These are phyloP conservation scores for Cercospora canescens DNA, from an alignment of 2,329 filamentous ascomycete genomes.

Conservation along the genomic window DNA sequence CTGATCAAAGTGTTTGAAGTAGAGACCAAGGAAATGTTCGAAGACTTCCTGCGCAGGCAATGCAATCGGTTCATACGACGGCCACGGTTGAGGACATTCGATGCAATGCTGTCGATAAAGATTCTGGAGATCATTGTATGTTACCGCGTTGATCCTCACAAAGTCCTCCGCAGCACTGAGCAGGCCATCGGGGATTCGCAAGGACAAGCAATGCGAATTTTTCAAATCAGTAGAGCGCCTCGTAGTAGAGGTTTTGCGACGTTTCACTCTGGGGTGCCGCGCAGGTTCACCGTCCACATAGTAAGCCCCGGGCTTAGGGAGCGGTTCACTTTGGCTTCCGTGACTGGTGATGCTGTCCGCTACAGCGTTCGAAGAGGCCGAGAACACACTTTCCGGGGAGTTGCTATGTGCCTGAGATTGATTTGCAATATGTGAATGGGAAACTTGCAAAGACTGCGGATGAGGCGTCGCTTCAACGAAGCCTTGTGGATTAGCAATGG, in stretches of 20 bases:
- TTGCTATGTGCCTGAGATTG: slow-evolving; percentile 6
- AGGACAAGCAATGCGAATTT: not conserved
- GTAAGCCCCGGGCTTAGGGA: slow-evolving; percentile 20
- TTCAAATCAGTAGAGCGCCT: not conserved
- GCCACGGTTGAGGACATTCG: slow-evolving; percentile 11
- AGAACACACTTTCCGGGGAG: slow-evolving; percentile 16
- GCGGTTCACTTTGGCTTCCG: slow-evolving; percentile 2
- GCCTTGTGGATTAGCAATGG: not conserved
- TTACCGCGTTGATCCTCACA: not conserved
- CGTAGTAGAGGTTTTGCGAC: slow-evolving; percentile 17
- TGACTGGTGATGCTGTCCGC: slow-evolving; percentile 12
- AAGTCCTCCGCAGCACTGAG: not conserved
- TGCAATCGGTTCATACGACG: slow-evolving; percentile 21
- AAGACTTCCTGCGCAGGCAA: slow-evolving; percentile 28
- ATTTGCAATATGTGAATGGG: not conserved
- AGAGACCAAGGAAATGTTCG: slow-evolving; percentile 29
- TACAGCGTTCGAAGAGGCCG: slow-evolving; percentile 8
- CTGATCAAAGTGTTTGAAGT: slow-evolving; percentile 33
- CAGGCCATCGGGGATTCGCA: not conserved
- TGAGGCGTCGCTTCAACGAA: not conserved
- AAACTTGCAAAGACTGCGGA: not conserved
- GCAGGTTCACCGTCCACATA: slow-evolving; percentile 31
- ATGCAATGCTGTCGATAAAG: slow-evolving; percentile 20
- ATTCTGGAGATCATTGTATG: slow-evolving; percentile 18
- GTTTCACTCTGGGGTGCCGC: slow-evolving; percentile 24